These are phyloP conservation scores for Pseudocercospora eumusae DNA, from an alignment of 2,329 filamentous ascomycete species.

Conservation along the genomic window DNA sequence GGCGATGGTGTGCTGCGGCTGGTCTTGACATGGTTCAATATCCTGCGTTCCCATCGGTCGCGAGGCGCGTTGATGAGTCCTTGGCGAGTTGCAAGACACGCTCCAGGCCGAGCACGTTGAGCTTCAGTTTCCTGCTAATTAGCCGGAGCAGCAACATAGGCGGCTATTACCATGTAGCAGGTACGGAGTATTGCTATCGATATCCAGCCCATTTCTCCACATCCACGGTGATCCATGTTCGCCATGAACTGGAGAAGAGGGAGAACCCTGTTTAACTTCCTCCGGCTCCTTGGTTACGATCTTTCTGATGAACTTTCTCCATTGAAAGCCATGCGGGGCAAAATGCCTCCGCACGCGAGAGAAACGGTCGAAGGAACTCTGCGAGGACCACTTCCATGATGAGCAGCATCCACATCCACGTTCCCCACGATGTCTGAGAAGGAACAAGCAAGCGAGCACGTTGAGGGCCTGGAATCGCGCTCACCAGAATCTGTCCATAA, in stretches of 20 bases:
- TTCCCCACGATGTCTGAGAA: neutral
- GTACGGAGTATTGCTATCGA: neutral
- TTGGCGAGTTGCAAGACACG: neutral
- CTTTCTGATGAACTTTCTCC: too few species aligned
- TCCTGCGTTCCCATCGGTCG: neutral
- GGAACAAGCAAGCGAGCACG: neutral
- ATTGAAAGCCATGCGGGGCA: neutral
- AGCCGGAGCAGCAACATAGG: neutral
- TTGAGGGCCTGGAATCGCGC: neutral
- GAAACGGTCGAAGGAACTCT: neutral
- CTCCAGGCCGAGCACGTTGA: neutral
- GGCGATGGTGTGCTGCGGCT: conserved; percentile 4
- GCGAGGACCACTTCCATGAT: neutral
- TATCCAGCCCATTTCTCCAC: neutral
- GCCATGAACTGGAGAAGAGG: neutral
- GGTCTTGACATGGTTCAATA: neutral
- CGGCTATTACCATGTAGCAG: neutral
- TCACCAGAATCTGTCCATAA: neutral
- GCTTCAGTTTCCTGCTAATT: neutral
- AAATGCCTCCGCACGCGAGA: neutral
- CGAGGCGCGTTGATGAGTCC: conserved; percentile 1
- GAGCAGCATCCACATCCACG: neutral
- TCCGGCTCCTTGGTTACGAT: neutral
- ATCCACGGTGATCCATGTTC: neutral
- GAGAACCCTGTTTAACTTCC: neutral